Percentiles rank a stretch among this genome's conserved stretches.
Conservation (phyloP, 345 rosid genomes). For the Heritiera littoralis region DNA sequence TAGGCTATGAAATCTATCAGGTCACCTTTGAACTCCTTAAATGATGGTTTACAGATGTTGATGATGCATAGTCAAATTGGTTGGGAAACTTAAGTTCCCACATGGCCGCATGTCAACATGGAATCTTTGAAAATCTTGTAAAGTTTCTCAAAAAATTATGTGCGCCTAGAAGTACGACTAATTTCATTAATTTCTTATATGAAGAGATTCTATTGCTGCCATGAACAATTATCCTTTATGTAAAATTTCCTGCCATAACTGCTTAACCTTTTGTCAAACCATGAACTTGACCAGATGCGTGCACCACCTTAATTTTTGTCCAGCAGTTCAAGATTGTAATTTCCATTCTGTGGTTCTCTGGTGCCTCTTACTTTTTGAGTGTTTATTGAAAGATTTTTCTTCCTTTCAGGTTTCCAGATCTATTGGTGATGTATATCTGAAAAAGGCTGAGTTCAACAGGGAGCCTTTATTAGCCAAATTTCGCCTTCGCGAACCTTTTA, state of each 20-base stretch:
- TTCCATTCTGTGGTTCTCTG: not conserved
- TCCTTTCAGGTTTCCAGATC: constrained; percentile 69
- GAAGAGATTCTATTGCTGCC: not conserved
- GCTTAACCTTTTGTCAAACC: not conserved
- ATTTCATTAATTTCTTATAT: not conserved
- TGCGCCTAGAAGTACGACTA: not conserved
- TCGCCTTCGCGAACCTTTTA: constrained; percentile 69
- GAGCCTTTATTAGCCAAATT: constrained; percentile 72
- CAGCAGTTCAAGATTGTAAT: not conserved
- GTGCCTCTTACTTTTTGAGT: constrained; percentile 18
- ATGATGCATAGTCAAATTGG: not conserved
- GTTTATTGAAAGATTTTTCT: constrained; percentile 11
- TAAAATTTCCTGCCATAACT: not conserved
- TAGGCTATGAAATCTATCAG: not conserved
- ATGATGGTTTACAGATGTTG: not conserved
- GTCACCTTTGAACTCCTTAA: not conserved
- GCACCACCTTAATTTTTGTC: not conserved
- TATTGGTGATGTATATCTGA: constrained; percentile 83
- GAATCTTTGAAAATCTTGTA: not conserved
- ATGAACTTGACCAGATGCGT: not conserved
- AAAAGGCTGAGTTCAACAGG: constrained; percentile 77
- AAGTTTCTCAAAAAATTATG: not conserved
- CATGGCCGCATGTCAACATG: not conserved
- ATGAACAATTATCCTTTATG: not conserved
- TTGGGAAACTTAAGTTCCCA: not conserved